Evolutionary conservation across 139 green algal genomes (phyloP), one percentile per base, ranked within the genome.

Genomic region (Dunaliella primolecta): DNA sequence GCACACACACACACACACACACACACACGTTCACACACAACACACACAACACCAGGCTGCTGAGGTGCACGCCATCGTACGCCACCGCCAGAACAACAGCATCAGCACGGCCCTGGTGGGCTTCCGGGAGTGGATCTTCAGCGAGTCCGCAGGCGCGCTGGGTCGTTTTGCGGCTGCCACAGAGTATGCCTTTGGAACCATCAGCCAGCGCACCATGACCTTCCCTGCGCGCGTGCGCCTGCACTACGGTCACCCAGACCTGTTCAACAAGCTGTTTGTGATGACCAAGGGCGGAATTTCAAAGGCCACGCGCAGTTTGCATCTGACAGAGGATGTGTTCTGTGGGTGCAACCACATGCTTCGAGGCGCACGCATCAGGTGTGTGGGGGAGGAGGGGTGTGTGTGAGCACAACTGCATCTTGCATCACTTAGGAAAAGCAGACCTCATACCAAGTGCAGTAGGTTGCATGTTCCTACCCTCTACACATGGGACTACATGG

Each of bases 241-340:
- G 80, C 87, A 90, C 57, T 90, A 90, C 76, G 95, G 95, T 46
- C 82, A 89, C 70, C 86, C 86, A 1, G 95, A 98, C 86, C 82
- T 97, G n/a, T 98, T 96, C 92, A 95, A 98, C 92, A 96, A 96
- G 84, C 84, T 96, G 46, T 98, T 93, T 81, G 88, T 94, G 32
- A 84, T 83, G 36, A 79, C 84, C 2, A 81, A 83, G 75, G 85
- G 88, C 32, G 86, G 88, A 46, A 89, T 89, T 35, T 83, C 46
- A 75, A 90, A 91, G 86, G 86, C 87, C 33, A 93, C 84, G 0
- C 87, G 87, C 29, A 56, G 85, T 78, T 86, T 96, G 86, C 93
- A 95, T 86, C 89, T 95, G 56, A 92, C 86, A 32, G 93, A 95
- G 88, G 91, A 95, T 82, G 93, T 95, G 80, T 94, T 94, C 64